Conservation (phyloP, 805 yeast species). For the Teunomyces panamensis region DNA sequence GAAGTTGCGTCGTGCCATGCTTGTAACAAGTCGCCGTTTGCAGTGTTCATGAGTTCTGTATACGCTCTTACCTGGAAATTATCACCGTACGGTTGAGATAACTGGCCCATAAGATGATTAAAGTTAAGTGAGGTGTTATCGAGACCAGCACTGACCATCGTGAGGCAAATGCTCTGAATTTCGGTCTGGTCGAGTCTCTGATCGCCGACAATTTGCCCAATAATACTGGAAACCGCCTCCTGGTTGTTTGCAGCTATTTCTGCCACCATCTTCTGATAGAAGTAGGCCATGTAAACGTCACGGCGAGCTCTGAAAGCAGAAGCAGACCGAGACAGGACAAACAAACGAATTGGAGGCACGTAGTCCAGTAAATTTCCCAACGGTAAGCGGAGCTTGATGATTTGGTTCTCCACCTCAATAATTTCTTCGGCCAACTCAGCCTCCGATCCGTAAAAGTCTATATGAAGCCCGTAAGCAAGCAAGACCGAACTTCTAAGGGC, state of each 20-base stretch:
- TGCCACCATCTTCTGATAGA: constrained; percentile 16
- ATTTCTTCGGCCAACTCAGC: constrained; percentile 47
- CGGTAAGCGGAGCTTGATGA: constrained; percentile 57
- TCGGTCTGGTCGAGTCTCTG: constrained; percentile 33
- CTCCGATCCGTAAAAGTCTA: constrained; percentile 42
- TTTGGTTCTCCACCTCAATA: constrained; percentile 52
- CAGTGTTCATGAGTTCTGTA: constrained; percentile 32
- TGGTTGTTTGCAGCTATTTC: constrained; percentile 18
- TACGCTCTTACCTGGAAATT: constrained; percentile 45
- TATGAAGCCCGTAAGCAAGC: constrained; percentile 50
- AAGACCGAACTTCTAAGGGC: constrained; percentile 49
- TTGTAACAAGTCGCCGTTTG: constrained; percentile 25
- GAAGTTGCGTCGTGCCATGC: constrained; percentile 33
- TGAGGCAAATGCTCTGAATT: constrained; percentile 58
- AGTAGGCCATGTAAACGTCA: constrained; percentile 45
- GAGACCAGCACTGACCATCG: constrained; percentile 77
- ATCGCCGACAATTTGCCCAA: constrained; percentile 14
- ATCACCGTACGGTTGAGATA: constrained; percentile 44
- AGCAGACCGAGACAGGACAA: constrained; percentile 17
- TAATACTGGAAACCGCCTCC: constrained; percentile 28
- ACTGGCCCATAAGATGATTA: constrained; percentile 58
- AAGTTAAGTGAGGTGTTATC: constrained; percentile 69
- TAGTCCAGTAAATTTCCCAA: constrained; percentile 54
- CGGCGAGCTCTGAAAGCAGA: constrained; percentile 36
- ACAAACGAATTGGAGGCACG: constrained; percentile 44